Conservation (phyloP, 805 yeast genomes). For the Candida vaughaniae region DNA sequence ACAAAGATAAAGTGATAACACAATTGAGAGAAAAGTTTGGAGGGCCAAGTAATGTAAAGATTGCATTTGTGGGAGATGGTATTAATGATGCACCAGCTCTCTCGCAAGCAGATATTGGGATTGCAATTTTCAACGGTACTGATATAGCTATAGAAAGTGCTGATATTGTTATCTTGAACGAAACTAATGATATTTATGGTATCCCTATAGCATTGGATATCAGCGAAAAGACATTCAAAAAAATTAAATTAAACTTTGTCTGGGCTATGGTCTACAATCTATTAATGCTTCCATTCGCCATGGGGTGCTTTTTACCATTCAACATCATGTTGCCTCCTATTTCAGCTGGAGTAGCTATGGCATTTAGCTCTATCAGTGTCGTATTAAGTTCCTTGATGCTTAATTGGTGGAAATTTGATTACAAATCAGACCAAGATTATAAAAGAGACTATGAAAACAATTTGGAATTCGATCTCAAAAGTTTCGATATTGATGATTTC, state of each 20-base stretch:
- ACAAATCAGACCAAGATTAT: slow-evolving; percentile 16
- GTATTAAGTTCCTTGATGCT: slow-evolving; percentile 74
- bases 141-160: slow-evolving; percentile 98
- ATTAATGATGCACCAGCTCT: slow-evolving; percentile 97
- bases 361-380: slow-evolving; percentile 86
- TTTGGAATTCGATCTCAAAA: slow-evolving; percentile 24
- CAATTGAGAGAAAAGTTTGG: slow-evolving; percentile 50
- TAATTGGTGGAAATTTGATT: slow-evolving; percentile 58
- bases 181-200: slow-evolving; percentile 40
- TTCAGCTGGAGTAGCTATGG: slow-evolving; percentile 91
- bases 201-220: slow-evolving; percentile 65
- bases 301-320: slow-evolving; percentile 83
- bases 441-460: slow-evolving; percentile 21
- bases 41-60: slow-evolving; percentile 32
- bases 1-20: slow-evolving; percentile 67
- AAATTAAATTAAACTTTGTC: slow-evolving; percentile 77
- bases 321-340: slow-evolving; percentile 79
- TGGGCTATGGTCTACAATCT: slow-evolving; percentile 87
- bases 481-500: slow-evolving; percentile 25
- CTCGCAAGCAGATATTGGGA: slow-evolving; percentile 83
- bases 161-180: slow-evolving; percentile 69
- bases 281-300: slow-evolving; percentile 88
- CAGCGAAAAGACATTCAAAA: slow-evolving; percentile 63
- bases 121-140: slow-evolving; percentile 89
- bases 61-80: slow-evolving; percentile 96